A percentile compares a stretch with the other conserved stretches of the same genome.
Conservation (phyloP, 1,284 basidiomycete species). For the Mrakiaceae sp. region DNA sequence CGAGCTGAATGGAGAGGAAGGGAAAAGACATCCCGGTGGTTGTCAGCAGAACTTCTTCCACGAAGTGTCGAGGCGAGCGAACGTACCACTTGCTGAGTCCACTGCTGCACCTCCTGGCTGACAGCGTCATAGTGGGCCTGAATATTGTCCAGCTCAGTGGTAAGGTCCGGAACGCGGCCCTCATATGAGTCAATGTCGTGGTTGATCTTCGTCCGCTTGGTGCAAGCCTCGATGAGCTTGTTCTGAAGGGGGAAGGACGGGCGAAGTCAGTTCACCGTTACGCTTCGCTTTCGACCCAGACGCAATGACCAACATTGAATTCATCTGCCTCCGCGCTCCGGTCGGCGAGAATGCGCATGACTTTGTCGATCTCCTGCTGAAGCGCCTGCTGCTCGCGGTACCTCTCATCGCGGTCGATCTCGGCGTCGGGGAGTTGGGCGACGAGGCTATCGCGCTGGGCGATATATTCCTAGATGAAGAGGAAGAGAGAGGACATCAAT, state of each 20-base stretch:
- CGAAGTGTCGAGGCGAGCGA: background rate
- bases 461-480: constrained; percentile 13
- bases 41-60: background rate
- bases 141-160: constrained; percentile 42
- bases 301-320: constrained; percentile 18
- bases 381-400: constrained; percentile 28
- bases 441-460: constrained; percentile 26
- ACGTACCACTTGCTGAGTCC: constrained; percentile 13
- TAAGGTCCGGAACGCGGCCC: constrained; percentile 35
- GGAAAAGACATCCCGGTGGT: too few species aligned
- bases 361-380: constrained; percentile 31
- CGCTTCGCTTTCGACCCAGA: constrained; percentile 1
- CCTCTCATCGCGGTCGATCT: constrained; percentile 34
- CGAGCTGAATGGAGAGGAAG: background rate
- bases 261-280: background rate
- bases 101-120: constrained; percentile 9
- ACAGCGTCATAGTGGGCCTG: constrained; percentile 50
- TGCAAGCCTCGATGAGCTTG: constrained; percentile 39
- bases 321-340: constrained; percentile 20
- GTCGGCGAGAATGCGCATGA: constrained; percentile 42
- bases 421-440: constrained; percentile 43
- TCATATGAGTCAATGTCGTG: constrained; percentile 39
- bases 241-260: background rate
- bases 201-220: constrained; percentile 42
- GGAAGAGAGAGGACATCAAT: background rate